phyloP scores from a whole-genome alignment of 2,329 filamentous ascomycete species.

The Cercospora brassicicola region DNA sequence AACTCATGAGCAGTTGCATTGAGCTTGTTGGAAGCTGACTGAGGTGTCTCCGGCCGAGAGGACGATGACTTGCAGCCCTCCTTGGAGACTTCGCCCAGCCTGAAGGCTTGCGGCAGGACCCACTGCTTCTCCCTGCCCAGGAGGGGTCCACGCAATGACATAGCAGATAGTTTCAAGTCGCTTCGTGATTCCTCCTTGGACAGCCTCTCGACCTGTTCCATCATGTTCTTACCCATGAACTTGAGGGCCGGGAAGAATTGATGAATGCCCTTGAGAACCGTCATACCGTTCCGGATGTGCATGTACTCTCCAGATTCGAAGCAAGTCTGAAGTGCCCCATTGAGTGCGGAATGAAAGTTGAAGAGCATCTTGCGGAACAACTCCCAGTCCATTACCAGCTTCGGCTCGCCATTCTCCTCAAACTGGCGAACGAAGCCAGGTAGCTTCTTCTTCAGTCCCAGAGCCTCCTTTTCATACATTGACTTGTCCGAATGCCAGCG shows the following conservation, averaged over 20 bases:
- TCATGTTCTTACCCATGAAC: slow-evolving; percentile 73
- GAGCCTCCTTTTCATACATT: slow-evolving; percentile 79
- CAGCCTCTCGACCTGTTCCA: slow-evolving; percentile 65
- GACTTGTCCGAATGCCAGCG: slow-evolving; percentile 78
- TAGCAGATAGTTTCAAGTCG: slow-evolving; percentile 73
- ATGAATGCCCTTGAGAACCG: slow-evolving; percentile 76
- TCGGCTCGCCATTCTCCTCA: slow-evolving; percentile 60
- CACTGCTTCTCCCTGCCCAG: slow-evolving; percentile 66
- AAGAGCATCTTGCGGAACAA: slow-evolving; percentile 82
- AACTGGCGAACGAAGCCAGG: slow-evolving; percentile 79
- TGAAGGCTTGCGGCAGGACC: slow-evolving; percentile 74
- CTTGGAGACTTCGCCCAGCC: slow-evolving; percentile 34
- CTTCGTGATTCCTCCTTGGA: slow-evolving; percentile 62
- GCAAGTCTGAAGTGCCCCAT: slow-evolving; percentile 76
- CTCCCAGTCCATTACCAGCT: slow-evolving; percentile 74
- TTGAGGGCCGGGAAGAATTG: slow-evolving; percentile 85
- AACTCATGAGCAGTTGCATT: slow-evolving; percentile 64
- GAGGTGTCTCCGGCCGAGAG: slow-evolving; percentile 42
- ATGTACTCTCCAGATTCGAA: slow-evolving; percentile 86
- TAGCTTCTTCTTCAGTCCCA: slow-evolving; percentile 64
- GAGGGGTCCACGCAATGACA: slow-evolving; percentile 69
- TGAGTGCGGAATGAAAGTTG: slow-evolving; percentile 85
- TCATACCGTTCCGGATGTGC: slow-evolving; percentile 95
- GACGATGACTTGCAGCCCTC: slow-evolving; percentile 34
- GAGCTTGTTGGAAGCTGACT: slow-evolving; percentile 48